phyloP scores from a whole-genome alignment of 202 grass and related monocot genomes.

The Setaria viridis region DNA sequence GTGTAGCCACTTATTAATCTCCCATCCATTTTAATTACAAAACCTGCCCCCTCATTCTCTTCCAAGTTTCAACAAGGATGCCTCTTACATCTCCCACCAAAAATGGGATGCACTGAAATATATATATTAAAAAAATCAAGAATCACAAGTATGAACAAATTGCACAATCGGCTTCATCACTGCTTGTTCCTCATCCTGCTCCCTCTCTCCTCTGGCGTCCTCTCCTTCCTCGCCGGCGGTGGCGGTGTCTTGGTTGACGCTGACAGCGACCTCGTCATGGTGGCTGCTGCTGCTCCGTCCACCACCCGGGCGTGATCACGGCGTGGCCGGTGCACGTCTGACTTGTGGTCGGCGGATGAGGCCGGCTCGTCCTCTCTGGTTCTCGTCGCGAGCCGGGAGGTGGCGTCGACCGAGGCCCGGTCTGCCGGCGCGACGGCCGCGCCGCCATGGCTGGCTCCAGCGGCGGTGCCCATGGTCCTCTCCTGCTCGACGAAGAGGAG shows the following conservation, averaged over 20 bases:
- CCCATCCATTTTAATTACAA: conserved; percentile 57
- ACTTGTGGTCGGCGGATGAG: conserved; percentile 14
- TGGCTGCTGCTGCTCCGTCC: background rate
- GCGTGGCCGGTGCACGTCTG: conserved; percentile 38
- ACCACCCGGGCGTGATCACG: background rate
- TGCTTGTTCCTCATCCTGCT: conserved; percentile 62
- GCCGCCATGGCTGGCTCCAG: conserved; percentile 40
- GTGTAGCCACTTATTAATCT: conserved; percentile 44
- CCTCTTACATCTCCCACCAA: conserved; percentile 50
- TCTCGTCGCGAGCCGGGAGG: conserved; percentile 27
- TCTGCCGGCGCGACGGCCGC: background rate
- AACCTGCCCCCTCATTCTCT: conserved; percentile 37
- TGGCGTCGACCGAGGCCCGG: conserved; percentile 25
- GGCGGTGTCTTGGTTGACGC: conserved; percentile 46
- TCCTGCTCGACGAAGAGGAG: conserved; percentile 94
- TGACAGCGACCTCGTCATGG: conserved; percentile 59
- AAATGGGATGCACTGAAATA: conserved; percentile 50
- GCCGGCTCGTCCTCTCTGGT: conserved; percentile 18
- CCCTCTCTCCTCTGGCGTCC: conserved; percentile 48
- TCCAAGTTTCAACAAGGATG: conserved; percentile 24
- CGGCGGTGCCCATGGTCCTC: conserved; percentile 31
- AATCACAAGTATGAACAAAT: conserved; percentile 60
- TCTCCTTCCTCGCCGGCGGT: conserved; percentile 13
- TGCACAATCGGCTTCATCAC: conserved; percentile 7
- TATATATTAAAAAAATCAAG: conserved; percentile 11